phyloP scores from a whole-genome alignment of 371 early-diverging fungal species.

The Mucor circinelloides region DNA sequence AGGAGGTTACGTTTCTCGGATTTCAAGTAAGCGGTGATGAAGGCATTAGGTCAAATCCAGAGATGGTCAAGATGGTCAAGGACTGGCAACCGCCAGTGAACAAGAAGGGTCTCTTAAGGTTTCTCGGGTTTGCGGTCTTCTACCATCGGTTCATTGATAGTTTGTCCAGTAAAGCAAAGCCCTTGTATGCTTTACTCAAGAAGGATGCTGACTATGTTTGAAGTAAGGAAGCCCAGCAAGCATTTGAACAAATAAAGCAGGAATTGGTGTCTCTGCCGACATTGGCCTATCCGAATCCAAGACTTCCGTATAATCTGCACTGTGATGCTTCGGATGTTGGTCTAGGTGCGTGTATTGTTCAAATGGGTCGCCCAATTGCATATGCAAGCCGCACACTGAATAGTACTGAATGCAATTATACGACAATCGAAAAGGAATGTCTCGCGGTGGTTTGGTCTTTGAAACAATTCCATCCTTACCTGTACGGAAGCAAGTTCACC shows the following conservation, averaged over 20 bases:
- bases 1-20: constrained; percentile 44
- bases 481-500: constrained; percentile 10
- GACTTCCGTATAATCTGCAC: constrained; percentile 9
- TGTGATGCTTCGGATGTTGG: constrained; percentile 11
- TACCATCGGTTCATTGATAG: constrained; percentile 30
- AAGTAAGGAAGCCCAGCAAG: not conserved
- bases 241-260: constrained; percentile 24
- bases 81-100: constrained; percentile 35
- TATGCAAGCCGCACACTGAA: constrained; percentile 18
- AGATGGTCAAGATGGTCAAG: constrained; percentile 27
- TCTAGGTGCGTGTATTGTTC: constrained; percentile 14
- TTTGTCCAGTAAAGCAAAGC: constrained; percentile 11
- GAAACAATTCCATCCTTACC: constrained; percentile 7
- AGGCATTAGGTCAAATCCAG: constrained; percentile 31
- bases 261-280: not conserved
- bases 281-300: constrained; percentile 4
- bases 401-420: constrained; percentile 2
- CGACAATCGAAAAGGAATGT: not conserved
- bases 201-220: not conserved
- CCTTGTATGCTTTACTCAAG: constrained; percentile 9
- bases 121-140: constrained; percentile 28
- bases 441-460: constrained; percentile 9
- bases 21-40: constrained; percentile 25
- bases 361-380: constrained; percentile 15
- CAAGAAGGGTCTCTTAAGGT: constrained; percentile 21